phyloP scores from a whole-genome alignment of 257 asterid species.

The Forsythia suspensa region DNA sequence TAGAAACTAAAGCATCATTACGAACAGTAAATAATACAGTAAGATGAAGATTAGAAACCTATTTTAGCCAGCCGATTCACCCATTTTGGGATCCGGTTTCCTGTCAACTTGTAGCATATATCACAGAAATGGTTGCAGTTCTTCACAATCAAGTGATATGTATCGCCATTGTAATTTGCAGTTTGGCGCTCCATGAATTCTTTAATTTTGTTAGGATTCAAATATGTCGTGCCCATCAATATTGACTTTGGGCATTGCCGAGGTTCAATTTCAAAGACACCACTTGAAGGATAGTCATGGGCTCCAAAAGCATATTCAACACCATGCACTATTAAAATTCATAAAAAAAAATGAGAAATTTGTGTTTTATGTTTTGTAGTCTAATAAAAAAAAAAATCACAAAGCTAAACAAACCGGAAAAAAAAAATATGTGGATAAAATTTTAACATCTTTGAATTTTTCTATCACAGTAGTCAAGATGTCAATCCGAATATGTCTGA shows the following conservation, averaged over 20 bases:
- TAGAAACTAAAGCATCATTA: background rate
- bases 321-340: slow-evolving; percentile 60
- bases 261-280: slow-evolving; percentile 85
- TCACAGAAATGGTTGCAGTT: slow-evolving; percentile 92
- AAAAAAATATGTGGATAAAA: background rate
- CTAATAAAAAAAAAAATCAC: background rate
- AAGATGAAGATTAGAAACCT: slow-evolving; percentile 42
- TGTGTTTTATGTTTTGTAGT: background rate
- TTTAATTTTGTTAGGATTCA: slow-evolving; percentile 61
- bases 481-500: background rate
- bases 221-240: slow-evolving; percentile 63
- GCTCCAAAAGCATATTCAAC: slow-evolving; percentile 89
- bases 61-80: slow-evolving; percentile 85
- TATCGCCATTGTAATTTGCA: slow-evolving; percentile 58
- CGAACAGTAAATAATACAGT: background rate
- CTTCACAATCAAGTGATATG: slow-evolving; percentile 72
- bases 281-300: slow-evolving; percentile 71
- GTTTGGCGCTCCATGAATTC: slow-evolving; percentile 73
- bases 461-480: background rate
- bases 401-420: background rate
- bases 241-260: slow-evolving; percentile 81
- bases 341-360: slow-evolving; percentile 1
- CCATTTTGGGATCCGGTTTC: slow-evolving; percentile 78
- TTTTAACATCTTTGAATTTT: background rate
- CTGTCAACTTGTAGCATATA: slow-evolving; percentile 70